Base-by-base conservation (phyloP, 1,284 basidiomycete genomes). In the Calocybe gambosa region DNA sequence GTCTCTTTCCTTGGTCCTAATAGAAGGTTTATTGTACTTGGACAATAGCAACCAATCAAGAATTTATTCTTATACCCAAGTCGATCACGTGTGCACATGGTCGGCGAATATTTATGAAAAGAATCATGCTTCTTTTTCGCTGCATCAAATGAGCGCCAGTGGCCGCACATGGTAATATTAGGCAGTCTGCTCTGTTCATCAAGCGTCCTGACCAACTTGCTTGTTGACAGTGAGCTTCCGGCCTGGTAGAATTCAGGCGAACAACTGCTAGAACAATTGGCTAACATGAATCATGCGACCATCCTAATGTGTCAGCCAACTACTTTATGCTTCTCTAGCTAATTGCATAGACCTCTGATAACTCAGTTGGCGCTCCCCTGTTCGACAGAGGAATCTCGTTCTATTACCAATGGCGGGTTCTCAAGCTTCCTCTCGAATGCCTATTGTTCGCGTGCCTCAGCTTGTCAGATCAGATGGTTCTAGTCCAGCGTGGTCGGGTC, bases 361-460 rank as follows among this genome's bases (percentile, higher is more conserved):
- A 26, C 25, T 26, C 25, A 5, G 5, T 9, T 5, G 9, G 25
- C 5, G 9, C 39, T 34, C 31, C 12, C 13, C 40, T 13, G 42
- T 39, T 26, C n/a, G 8, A 18, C 23, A 19, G 19, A 20, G 13
- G n/a, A 33, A 25, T 16, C 38, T 39, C 18, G 19, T 29, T 23
- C 12, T 39, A 29, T 29, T 13, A 28, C 23, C 29, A 15, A 8
- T 37, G 23, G 29, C 29, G 12, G 25, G 3, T 7, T 28, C 25
- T 20, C 23, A 28, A 28, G 13, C 21, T 36, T 35, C 4, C 18
- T 12, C 29, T 42, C 13, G 21, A 34, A 31, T 31, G 10, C 13
- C n/a, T 21, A 21, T 34, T 45, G 28, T 45, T 46, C 51, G 51
- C 46, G 49, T 49, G 18, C 35, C 39, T 21, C 33, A 36, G 25